Evolutionary conservation across 2,329 filamentous ascomycete genomes (phyloP), one percentile per base, ranked within the genome.

Genomic region (Pochonia chlamydosporia): DNA sequence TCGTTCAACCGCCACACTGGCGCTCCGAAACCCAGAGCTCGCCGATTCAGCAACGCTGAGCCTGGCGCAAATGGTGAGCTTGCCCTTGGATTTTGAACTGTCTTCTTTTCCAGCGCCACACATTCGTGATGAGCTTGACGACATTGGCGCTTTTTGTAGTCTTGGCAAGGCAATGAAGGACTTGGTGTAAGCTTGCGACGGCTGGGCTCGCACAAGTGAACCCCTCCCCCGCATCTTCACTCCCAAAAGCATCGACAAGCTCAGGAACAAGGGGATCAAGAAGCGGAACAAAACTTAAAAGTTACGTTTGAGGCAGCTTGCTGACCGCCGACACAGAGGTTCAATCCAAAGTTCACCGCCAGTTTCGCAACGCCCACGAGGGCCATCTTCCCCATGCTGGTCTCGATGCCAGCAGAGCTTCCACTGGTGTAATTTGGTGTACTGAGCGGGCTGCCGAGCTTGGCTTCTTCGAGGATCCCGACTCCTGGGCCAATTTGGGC

Each of bases 351-450:
- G 86, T 90, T 62, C 91, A 96, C 68, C 81, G 85, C 53, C 87
- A 95, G 64, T 96, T 96, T 72, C 87, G 91, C 59, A 82, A 83
- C 63, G 88, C 89, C 54, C 91, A 96, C 69, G 89, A 93, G 67
- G 91, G 91, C 49, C 90, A 95, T 71, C 84, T 88, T 63, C 85
- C 89, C 41, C 91, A 96, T 66, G 89, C 91, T 50, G 92, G 91
- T 58, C 84, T 96, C 55, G 91, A 96, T 62, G 86, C 89, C 46
- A 87, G 83, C 51, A 82, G 90, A 66, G 87, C 89, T 39, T 95
- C 88, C 14, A 97, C 92, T 13, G 92, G 92, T 68, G 92, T 96
- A 4, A 87, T 96, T 54, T 96, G 92, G 92, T 90, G 85, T 55
- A 89, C 85, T 3, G 87, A 93, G 70, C 85, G 89, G 57, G 91